Percentiles rank a stretch among this genome's conserved stretches.
phyloP scores from a whole-genome alignment of 2,329 filamentous ascomycete genomes.

The Colletotrichum brevisporum region DNA sequence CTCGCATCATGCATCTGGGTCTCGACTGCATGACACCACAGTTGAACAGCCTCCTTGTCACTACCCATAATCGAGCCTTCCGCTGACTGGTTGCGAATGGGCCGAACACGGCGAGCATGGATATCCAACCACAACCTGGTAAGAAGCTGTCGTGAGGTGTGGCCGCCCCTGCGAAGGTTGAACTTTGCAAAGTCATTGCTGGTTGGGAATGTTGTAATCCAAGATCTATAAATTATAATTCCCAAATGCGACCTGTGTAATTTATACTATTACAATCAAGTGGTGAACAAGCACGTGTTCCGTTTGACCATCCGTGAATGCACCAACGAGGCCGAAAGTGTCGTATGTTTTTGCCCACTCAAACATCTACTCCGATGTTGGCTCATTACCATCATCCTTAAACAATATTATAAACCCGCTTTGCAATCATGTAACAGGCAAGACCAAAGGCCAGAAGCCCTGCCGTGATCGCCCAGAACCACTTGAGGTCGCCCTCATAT shows the following conservation, averaged over 20 bases:
- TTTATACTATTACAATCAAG: too few species aligned
- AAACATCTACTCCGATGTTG: slow-evolving; percentile 4
- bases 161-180: too few species aligned
- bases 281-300: slow-evolving; percentile 30
- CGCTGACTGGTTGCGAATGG: neutral
- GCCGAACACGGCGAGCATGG: neutral
- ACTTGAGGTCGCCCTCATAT: slow-evolving; percentile 78
- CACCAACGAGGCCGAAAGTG: slow-evolving; percentile 14
- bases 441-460: slow-evolving; percentile 85
- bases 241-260: too few species aligned
- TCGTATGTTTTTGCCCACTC: slow-evolving; percentile 24
- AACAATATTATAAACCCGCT: slow-evolving; percentile 86
- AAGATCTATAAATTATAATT: too few species aligned
- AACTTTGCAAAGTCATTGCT: too few species aligned
- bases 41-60: neutral
- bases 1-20: slow-evolving; percentile 7
- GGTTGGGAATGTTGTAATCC: too few species aligned
- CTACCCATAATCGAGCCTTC: neutral
- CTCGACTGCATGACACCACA: slow-evolving; percentile 2
- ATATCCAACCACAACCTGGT: neutral
- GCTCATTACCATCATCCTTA: slow-evolving; percentile 51
- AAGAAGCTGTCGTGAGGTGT: too few species aligned
- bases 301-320: slow-evolving; percentile 38
- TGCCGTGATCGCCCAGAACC: slow-evolving; percentile 83
- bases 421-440: slow-evolving; percentile 84